Percentiles rank a stretch among this genome's conserved stretches.
These are phyloP conservation scores for Aureobasidium pullulans DNA, from an alignment of 2,329 filamentous ascomycete genomes.

Conservation along the genomic window DNA sequence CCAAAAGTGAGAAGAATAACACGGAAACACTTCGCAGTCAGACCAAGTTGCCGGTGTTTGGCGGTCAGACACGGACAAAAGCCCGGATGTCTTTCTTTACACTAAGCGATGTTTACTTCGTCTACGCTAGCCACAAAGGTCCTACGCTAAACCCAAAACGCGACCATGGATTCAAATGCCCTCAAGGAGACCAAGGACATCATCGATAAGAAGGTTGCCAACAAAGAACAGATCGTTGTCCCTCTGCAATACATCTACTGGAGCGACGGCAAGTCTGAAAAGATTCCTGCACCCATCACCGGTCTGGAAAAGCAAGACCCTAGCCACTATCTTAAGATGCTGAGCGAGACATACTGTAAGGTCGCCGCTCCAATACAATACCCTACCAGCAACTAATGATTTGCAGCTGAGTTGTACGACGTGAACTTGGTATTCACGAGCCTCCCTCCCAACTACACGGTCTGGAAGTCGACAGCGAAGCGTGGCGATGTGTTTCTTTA, in stretches of 20 bases:
- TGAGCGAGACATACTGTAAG: conserved; percentile 1
- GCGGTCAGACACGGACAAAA: not conserved
- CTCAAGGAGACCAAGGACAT: not conserved
- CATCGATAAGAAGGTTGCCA: not conserved
- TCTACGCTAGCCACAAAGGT: not conserved
- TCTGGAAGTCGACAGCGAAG: not conserved
- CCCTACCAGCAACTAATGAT: not conserved
- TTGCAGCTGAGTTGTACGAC: not conserved
- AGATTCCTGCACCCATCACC: not conserved
- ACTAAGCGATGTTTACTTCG: not conserved
- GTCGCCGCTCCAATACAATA: too few relatives aligned
- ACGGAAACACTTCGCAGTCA: not conserved
- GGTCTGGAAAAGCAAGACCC: not conserved
- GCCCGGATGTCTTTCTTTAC: not conserved
- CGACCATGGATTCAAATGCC: not conserved
- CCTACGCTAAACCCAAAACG: not conserved
- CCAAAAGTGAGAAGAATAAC: not conserved
- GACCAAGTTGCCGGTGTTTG: not conserved
- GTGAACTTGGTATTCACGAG: not conserved
- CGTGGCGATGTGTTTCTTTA: not conserved
- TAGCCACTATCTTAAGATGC: not conserved
- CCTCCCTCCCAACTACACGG: not conserved
- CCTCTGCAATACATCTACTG: not conserved
- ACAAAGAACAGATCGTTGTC: not conserved
- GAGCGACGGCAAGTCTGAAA: not conserved